Conservation (phyloP, 164 flowering plant species). For the Aristolochia californica region DNA sequence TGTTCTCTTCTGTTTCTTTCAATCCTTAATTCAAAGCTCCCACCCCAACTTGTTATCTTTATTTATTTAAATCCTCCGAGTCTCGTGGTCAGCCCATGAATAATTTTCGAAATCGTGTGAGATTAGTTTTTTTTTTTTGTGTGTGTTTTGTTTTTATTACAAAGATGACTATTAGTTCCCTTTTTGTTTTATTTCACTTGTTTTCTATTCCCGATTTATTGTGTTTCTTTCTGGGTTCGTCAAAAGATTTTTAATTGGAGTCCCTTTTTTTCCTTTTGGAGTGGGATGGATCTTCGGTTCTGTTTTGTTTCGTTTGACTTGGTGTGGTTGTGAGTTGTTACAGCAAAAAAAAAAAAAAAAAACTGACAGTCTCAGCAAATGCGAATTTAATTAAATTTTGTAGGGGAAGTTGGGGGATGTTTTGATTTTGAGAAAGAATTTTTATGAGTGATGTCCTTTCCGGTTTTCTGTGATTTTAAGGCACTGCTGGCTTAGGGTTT, state of each 20-base stretch:
- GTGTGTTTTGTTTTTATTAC: background rate
- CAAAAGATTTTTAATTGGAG: slow-evolving; percentile 3
- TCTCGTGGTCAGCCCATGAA: slow-evolving; percentile 8
- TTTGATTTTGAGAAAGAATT: slow-evolving; percentile 1
- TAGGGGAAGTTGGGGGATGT: slow-evolving; percentile 1
- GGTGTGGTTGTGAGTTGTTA: slow-evolving; percentile 6
- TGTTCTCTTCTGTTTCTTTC: background rate
- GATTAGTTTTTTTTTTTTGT: too few relatives aligned
- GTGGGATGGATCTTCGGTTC: background rate
- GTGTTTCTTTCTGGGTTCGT: slow-evolving; percentile 8
- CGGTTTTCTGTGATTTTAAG: slow-evolving; percentile 16
- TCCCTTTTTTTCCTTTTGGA: slow-evolving; percentile 1
- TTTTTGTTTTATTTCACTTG: slow-evolving; percentile 3
- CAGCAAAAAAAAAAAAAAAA: too few relatives aligned
- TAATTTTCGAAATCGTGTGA: background rate
- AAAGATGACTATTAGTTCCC: slow-evolving; percentile 4
- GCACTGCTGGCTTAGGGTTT: slow-evolving; percentile 24
- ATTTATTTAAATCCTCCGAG: slow-evolving; percentile 12
- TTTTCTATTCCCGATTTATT: too few relatives aligned
- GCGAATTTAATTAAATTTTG: slow-evolving; percentile 16
- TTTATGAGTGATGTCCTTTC: slow-evolving; percentile 13
- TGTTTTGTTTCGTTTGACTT: slow-evolving; percentile 15
- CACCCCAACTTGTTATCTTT: too few relatives aligned
- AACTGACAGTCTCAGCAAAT: slow-evolving; percentile 20
- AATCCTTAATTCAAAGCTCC: slow-evolving; percentile 1